phyloP scores from a whole-genome alignment of 2,329 filamentous ascomycete species.

The Gremmenia infestans region DNA sequence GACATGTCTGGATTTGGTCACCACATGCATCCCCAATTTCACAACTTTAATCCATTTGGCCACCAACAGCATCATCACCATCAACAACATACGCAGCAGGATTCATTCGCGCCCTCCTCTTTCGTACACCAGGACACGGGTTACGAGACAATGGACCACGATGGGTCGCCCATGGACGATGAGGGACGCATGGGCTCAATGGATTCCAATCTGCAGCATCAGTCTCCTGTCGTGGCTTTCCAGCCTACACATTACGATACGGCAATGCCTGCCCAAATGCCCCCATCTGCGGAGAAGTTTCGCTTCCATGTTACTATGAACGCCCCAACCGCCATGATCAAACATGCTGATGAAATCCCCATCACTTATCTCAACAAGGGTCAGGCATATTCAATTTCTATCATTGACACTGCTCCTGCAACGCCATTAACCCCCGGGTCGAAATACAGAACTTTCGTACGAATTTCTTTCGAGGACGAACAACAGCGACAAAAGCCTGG shows the following conservation, averaged over 20 bases:
- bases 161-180: conserved; percentile 62
- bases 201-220: conserved; percentile 57
- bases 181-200: conserved; percentile 51
- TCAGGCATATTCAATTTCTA: conserved; percentile 82
- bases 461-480: conserved; percentile 96
- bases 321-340: conserved; percentile 95
- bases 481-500: conserved; percentile 81
- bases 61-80: conserved; percentile 42
- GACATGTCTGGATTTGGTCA: conserved; percentile 61
- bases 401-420: conserved; percentile 69
- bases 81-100: conserved; percentile 34
- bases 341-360: conserved; percentile 81
- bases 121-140: conserved; percentile 77
- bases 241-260: conserved; percentile 47
- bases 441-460: conserved; percentile 82
- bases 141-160: conserved; percentile 75
- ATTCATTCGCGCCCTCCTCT: conserved; percentile 67
- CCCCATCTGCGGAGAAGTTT: conserved; percentile 64
- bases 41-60: conserved; percentile 67
- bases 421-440: conserved; percentile 54
- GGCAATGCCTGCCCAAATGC: conserved; percentile 42
- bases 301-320: conserved; percentile 87
- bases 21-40: conserved; percentile 53
- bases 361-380: conserved; percentile 99
- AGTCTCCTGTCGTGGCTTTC: conserved; percentile 55